phyloP scores from a whole-genome alignment of 108 stramenopile genomes.

The Nitzschia palea region DNA sequence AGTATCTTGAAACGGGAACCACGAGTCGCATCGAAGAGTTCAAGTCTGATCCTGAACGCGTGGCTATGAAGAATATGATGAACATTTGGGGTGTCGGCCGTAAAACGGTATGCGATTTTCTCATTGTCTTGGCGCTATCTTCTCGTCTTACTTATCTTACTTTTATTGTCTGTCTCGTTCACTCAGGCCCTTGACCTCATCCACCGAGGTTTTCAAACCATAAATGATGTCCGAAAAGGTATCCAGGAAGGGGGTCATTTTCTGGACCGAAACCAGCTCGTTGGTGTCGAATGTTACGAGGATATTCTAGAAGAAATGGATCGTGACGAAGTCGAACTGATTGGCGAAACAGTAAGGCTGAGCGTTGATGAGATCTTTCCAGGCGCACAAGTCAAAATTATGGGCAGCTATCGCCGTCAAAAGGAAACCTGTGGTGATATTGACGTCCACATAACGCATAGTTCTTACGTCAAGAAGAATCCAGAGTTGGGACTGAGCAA shows the following conservation, averaged over 20 bases:
- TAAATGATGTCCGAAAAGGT: slow-evolving; percentile 36
- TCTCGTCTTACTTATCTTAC: not conserved
- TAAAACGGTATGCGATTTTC: slow-evolving; percentile 5
- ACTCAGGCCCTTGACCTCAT: slow-evolving; percentile 38
- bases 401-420: slow-evolving; percentile 60
- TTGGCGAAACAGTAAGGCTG: slow-evolving; percentile 33
- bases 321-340: slow-evolving; percentile 42
- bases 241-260: slow-evolving; percentile 10
- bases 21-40: slow-evolving; percentile 14
- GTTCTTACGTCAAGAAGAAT: slow-evolving; percentile 20
- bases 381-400: slow-evolving; percentile 30
- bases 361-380: slow-evolving; percentile 25
- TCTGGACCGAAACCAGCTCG: slow-evolving; percentile 39
- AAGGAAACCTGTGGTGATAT: slow-evolving; percentile 51
- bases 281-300: slow-evolving; percentile 61
- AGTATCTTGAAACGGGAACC: slow-evolving; percentile 28
- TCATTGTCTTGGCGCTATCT: not conserved
- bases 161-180: too few species aligned
- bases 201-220: slow-evolving; percentile 17
- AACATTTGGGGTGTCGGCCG: slow-evolving; percentile 63
- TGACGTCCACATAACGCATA: slow-evolving; percentile 49
- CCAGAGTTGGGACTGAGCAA: slow-evolving; percentile 36
- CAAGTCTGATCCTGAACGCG: slow-evolving; percentile 34
- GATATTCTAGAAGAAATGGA: slow-evolving; percentile 55
- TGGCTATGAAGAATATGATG: slow-evolving; percentile 42